Evolutionary conservation across 1,284 basidiomycete species (phyloP), one percentile per base, ranked within the genome.

Genomic region (Puccinia horiana): DNA sequence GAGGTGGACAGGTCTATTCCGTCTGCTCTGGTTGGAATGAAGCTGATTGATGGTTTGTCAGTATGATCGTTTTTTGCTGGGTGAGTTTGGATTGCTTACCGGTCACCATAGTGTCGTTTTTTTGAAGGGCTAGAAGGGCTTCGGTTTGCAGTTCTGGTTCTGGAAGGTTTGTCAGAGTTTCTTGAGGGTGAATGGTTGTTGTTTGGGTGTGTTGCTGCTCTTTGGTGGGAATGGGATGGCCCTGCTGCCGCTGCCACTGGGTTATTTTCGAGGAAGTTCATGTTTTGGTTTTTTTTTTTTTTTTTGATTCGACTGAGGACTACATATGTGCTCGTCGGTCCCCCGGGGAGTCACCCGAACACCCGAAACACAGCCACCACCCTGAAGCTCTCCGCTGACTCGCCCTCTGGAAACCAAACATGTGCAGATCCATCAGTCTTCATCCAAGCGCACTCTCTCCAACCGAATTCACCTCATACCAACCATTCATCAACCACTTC

Each of bases 41-140:
- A 81, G n/a, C 79, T 81, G 11, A 20, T 8, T 14, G 29, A 35
- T 20, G 29, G 29, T 37, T 2, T 37, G 61, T 63, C 37, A 8
- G 26, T 26, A 44, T 40, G 2, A n/a, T 58, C 32, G 29, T 40
- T 26, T 76, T 47, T 35, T 49, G 2, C 1, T 42, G 37, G 32
- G 29, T 20, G n/a, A 73, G 35, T 40, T 23, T 20, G n/a, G 52
- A 18, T 26, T n/a, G 14, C 58, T 63, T 47, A 81, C 79, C 79
- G 49, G 61, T 81, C 79, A 5, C 79, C 79, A 65, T 81, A 81
- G 44, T 81, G 67, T 44, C 79, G 54, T 40, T 81, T 81, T n/a
- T 81, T 81, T 70, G 29, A 65, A 8, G 69, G 79, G 49, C 79
- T 81, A 3, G 58, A 44, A 47, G 79, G 79, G 61, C 79, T 81